Evolutionary conservation across 1,284 basidiomycete species (phyloP).

Genomic region (Boletus calvinii): DNA sequence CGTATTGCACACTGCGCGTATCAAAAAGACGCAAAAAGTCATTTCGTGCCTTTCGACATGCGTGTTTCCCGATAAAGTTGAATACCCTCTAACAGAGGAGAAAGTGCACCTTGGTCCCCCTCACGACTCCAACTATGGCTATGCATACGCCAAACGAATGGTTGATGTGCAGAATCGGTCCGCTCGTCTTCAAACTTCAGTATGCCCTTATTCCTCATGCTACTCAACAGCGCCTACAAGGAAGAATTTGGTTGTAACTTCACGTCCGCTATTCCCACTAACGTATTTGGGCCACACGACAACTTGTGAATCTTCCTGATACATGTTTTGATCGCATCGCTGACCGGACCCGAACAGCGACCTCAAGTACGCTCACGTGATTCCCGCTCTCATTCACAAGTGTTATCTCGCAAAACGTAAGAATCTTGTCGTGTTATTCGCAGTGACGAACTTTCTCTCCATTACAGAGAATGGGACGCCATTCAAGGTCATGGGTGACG

Average conservation of each 20-base stretch:
- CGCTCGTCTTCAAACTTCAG: slow-evolving; percentile 25
- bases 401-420: slow-evolving; percentile 84
- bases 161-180: slow-evolving; percentile 92
- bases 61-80: slow-evolving; percentile 84
- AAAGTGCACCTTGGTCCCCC: slow-evolving; percentile 88
- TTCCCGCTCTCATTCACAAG: slow-evolving; percentile 87
- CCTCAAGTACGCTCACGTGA: slow-evolving; percentile 86
- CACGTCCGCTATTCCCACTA: slow-evolving; percentile 90
- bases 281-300: slow-evolving; percentile 84
- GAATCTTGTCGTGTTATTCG: slow-evolving; percentile 17
- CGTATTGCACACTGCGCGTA: slow-evolving; percentile 73
- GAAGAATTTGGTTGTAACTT: slow-evolving; percentile 89
- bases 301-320: slow-evolving; percentile 56
- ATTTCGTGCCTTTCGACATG: slow-evolving; percentile 88
- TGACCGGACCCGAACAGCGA: slow-evolving; percentile 49
- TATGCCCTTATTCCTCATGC: not conserved
- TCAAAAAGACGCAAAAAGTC: slow-evolving; percentile 64
- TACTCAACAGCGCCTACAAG: slow-evolving; percentile 71
- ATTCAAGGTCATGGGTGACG: slow-evolving; percentile 81
- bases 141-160: slow-evolving; percentile 90
- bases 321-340: slow-evolving; percentile 1
- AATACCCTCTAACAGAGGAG: slow-evolving; percentile 86
- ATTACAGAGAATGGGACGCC: slow-evolving; percentile 75
- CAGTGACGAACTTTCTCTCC: not conserved
- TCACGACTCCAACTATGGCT: slow-evolving; percentile 89